These are phyloP conservation scores for Diaporthe sp. DNA, from an alignment of 2,329 filamentous ascomycete genomes.

Conservation along the genomic window DNA sequence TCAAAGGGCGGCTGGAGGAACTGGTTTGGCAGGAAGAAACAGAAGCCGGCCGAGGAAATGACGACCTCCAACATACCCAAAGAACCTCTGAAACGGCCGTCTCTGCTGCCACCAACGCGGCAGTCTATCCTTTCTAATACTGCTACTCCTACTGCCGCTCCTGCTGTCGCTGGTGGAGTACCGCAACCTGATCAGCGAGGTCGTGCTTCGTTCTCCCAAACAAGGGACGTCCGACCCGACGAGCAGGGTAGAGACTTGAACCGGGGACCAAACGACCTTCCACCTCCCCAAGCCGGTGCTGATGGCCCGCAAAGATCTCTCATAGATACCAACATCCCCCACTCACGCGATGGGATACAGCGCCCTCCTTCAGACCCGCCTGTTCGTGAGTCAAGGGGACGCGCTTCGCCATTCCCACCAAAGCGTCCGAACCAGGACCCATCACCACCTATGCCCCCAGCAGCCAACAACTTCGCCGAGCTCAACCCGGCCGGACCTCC, in stretches of 20 bases:
- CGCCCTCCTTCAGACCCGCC: background rate
- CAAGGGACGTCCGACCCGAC: background rate
- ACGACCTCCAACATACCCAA: background rate
- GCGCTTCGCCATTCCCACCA: background rate
- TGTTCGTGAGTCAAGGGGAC: background rate
- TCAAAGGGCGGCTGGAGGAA: background rate
- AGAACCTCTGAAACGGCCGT: background rate
- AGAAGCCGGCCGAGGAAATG: background rate
- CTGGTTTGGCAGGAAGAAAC: background rate
- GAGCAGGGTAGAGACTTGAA: slow-evolving; percentile 1
- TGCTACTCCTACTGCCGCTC: background rate
- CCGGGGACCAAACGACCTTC: background rate
- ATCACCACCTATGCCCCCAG: background rate
- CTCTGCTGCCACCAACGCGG: slow-evolving; percentile 7
- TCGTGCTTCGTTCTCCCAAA: background rate
- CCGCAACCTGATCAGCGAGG: background rate
- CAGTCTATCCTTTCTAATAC: background rate
- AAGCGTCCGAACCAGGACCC: slow-evolving; percentile 1
- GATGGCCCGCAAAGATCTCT: background rate
- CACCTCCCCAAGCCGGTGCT: background rate
- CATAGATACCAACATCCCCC: background rate
- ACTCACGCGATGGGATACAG: background rate
- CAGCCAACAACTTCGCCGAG: background rate
- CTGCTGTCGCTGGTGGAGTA: background rate
- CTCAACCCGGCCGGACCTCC: background rate